Conservation (phyloP, 2,329 filamentous ascomycete genomes). For the Hypoxylon rubiginosum region DNA sequence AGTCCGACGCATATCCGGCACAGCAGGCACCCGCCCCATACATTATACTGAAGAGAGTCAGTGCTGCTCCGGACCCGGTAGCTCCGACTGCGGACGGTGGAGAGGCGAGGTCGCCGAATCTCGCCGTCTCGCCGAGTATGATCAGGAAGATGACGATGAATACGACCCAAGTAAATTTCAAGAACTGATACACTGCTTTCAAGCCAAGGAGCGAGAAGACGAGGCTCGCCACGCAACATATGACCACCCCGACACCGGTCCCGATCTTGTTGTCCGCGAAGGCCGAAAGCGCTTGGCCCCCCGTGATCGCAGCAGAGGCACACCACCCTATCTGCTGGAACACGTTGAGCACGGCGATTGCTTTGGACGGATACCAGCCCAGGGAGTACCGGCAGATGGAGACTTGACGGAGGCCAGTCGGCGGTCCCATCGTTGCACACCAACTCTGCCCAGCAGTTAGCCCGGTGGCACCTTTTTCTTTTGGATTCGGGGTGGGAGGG, state of each 20-base stretch:
- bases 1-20: constrained; percentile 60
- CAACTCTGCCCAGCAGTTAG: constrained; percentile 50
- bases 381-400: constrained; percentile 64
- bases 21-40: constrained; percentile 63
- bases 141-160: constrained; percentile 63
- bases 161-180: constrained; percentile 63
- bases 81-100: constrained; percentile 53
- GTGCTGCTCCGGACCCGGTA: constrained; percentile 55
- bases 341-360: constrained; percentile 64
- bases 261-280: constrained; percentile 59
- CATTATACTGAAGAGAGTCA: constrained; percentile 60
- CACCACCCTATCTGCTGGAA: constrained; percentile 65
- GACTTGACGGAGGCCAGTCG: constrained; percentile 64
- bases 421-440: constrained; percentile 65
- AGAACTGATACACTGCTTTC: constrained; percentile 62
- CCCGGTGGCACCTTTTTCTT: background rate
- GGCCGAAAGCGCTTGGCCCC: constrained; percentile 63
- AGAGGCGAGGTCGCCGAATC: constrained; percentile 55
- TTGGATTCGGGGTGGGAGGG: background rate
- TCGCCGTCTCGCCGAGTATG: constrained; percentile 61
- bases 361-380: constrained; percentile 65
- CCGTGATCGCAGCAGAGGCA: constrained; percentile 64
- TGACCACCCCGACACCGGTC: constrained; percentile 64
- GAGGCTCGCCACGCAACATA: constrained; percentile 64
- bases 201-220: constrained; percentile 66